These are phyloP conservation scores for Saccharum spontaneum DNA, from an alignment of 176 grass and related monocot genomes.

Conservation along the genomic window DNA sequence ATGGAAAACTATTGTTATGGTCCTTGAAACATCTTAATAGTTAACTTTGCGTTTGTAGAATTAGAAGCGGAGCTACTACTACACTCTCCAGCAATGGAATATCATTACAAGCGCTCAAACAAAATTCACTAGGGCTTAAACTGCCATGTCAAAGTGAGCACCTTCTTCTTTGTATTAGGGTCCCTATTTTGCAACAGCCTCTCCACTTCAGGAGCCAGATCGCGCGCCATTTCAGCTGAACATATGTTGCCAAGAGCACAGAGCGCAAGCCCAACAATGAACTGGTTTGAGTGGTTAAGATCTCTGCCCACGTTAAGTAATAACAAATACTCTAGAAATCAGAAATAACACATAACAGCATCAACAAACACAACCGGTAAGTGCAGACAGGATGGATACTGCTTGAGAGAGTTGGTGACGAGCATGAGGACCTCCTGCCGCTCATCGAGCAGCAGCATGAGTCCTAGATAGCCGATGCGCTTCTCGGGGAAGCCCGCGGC, in stretches of 20 bases:
- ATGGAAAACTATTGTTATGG: neutral
- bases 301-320: slow-evolving; percentile 78
- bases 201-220: slow-evolving; percentile 96
- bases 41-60: neutral
- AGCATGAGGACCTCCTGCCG: slow-evolving; percentile 99
- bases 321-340: slow-evolving; percentile 26
- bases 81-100: neutral
- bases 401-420: slow-evolving; percentile 99
- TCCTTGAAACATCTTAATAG: neutral
- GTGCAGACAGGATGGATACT: slow-evolving; percentile 63
- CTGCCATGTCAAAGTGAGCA: slow-evolving; percentile 15
- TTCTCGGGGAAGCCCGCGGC: slow-evolving; percentile 94
- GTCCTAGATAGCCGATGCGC: slow-evolving; percentile 95
- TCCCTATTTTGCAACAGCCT: slow-evolving; percentile 85
- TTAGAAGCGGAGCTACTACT: neutral
- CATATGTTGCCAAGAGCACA: slow-evolving; percentile 99
- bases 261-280: slow-evolving; percentile 94
- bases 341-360: neutral
- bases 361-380: slow-evolving; percentile 15
- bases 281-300: slow-evolving; percentile 99
- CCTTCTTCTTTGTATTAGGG: slow-evolving; percentile 97
- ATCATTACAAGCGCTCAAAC: neutral
- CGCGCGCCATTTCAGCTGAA: slow-evolving; percentile 97
- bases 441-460: slow-evolving; percentile 98
- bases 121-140: neutral